Evolutionary conservation across 2,329 filamentous ascomycete genomes (phyloP).

Genomic region (Penicillium polonicum): DNA sequence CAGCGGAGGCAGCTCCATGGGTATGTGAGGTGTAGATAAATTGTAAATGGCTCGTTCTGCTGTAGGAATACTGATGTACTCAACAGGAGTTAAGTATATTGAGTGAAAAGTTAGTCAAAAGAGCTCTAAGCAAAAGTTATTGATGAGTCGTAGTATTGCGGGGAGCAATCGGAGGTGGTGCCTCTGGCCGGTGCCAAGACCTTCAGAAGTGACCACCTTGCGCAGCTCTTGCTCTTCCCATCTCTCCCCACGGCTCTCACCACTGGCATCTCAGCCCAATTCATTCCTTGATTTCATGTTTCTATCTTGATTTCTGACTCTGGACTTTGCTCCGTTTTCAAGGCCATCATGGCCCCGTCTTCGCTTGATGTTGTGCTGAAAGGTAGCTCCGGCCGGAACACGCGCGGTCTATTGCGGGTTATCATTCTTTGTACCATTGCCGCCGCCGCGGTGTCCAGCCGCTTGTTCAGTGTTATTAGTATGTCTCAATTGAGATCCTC

Average conservation of each 20-base stretch:
- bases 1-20: slow-evolving; percentile 34
- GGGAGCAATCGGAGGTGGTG: slow-evolving; percentile 34
- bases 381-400: slow-evolving; percentile 76
- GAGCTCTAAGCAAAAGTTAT: not conserved
- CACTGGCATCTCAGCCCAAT: slow-evolving; percentile 25
- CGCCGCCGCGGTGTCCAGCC: slow-evolving; percentile 84
- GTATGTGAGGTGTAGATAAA: not conserved
- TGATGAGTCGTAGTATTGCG: slow-evolving; percentile 24
- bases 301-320: slow-evolving; percentile 23
- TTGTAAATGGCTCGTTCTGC: not conserved
- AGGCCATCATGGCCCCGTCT: slow-evolving; percentile 48
- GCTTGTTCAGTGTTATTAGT: slow-evolving; percentile 98
- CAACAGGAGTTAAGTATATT: not conserved
- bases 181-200: slow-evolving; percentile 38
- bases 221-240: slow-evolving; percentile 33
- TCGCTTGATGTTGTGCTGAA: slow-evolving; percentile 64
- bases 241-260: slow-evolving; percentile 20
- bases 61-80: not conserved
- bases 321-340: slow-evolving; percentile 33
- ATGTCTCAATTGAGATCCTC: slow-evolving; percentile 44
- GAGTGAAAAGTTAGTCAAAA: not conserved
- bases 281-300: slow-evolving; percentile 28
- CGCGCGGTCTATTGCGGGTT: slow-evolving; percentile 79
- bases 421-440: slow-evolving; percentile 91
- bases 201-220: slow-evolving; percentile 45